Evolutionary conservation across 2,329 filamentous ascomycete species (phyloP).

Genomic region (Mycosphaerella sp.): DNA sequence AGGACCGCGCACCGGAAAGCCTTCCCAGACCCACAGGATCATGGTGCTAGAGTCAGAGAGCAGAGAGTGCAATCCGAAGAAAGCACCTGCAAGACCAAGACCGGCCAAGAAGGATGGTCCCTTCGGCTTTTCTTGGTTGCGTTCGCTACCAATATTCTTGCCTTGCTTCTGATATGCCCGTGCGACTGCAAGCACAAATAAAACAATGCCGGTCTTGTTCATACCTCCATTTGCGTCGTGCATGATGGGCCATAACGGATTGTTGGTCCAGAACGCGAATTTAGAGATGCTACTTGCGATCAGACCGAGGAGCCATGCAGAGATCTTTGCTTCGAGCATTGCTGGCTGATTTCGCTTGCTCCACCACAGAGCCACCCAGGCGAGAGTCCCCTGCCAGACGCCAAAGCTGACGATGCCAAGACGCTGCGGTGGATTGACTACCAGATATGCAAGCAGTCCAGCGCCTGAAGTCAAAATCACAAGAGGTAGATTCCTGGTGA

Average conservation of each 20-base stretch:
- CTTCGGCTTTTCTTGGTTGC: constrained; percentile 50
- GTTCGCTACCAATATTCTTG: constrained; percentile 43
- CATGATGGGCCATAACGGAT: constrained; percentile 94
- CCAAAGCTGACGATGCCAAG: constrained; percentile 77
- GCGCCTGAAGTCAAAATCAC: constrained; percentile 73
- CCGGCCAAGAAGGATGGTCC: constrained; percentile 67
- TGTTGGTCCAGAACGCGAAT: constrained; percentile 90
- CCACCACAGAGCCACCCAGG: constrained; percentile 77
- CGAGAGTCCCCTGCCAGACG: constrained; percentile 71
- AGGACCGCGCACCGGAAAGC: constrained; percentile 83
- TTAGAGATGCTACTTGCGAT: constrained; percentile 83
- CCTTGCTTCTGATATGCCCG: constrained; percentile 64
- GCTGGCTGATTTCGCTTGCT: constrained; percentile 67
- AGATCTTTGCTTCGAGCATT: constrained; percentile 72
- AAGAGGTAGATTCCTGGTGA: constrained; percentile 53
- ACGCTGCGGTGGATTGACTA: constrained; percentile 65
- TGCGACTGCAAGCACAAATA: constrained; percentile 70
- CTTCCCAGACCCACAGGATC: constrained; percentile 98
- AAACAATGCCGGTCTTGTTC: constrained; percentile 73
- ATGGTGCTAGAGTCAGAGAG: constrained; percentile 97
- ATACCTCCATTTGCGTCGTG: constrained; percentile 83
- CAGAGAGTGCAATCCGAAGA: constrained; percentile 87
- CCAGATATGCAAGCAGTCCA: constrained; percentile 72
- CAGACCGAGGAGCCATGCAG: constrained; percentile 75
- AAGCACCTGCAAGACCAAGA: constrained; percentile 71